A percentile compares a stretch with the other conserved stretches of the same genome.
Evolutionary conservation across 192 early-diverging fungal genomes (phyloP).

Genomic region (Gaertneriomyces sp.): DNA sequence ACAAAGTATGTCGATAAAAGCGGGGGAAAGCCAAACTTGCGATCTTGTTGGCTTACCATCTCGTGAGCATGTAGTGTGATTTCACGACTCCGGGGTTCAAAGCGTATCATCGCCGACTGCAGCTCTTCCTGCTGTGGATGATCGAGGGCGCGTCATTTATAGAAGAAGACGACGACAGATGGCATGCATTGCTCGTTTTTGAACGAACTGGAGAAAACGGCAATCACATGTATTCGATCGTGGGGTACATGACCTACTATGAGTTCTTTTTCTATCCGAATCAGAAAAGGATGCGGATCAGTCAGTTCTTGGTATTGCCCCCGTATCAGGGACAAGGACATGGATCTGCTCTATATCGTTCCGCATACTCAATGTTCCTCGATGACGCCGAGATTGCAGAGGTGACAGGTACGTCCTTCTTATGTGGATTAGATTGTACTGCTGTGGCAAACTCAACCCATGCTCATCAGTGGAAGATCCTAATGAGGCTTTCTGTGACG

Average conservation of each 20-base stretch:
- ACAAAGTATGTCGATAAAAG: constrained; percentile 46
- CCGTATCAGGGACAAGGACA: constrained; percentile 81
- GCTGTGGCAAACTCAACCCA: neutral
- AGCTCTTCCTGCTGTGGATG: constrained; percentile 75
- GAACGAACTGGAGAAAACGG: constrained; percentile 47
- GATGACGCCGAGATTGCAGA: constrained; percentile 48
- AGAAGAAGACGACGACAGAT: constrained; percentile 76
- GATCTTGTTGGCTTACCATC: neutral
- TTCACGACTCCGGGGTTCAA: constrained; percentile 67
- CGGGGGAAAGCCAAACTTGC: neutral
- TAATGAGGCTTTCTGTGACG: constrained; percentile 79
- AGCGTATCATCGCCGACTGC: constrained; percentile 76
- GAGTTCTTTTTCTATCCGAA: constrained; percentile 83
- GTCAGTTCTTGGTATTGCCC: constrained; percentile 92
- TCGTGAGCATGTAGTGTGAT: constrained; percentile 33
- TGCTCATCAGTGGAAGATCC: constrained; percentile 80
- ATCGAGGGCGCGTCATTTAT: constrained; percentile 90
- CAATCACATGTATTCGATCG: constrained; percentile 58
- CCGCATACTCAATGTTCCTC: constrained; percentile 54
- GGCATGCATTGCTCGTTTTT: constrained; percentile 64
- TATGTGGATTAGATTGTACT: neutral
- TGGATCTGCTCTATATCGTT: constrained; percentile 69
- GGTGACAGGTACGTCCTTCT: constrained; percentile 48
- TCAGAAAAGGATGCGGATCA: constrained; percentile 75
- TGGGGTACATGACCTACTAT: constrained; percentile 84